Percentiles rank a stretch among this genome's conserved stretches.
These are phyloP conservation scores for Epichloe baconii DNA, from an alignment of 2,329 filamentous ascomycete genomes.

Conservation along the genomic window DNA sequence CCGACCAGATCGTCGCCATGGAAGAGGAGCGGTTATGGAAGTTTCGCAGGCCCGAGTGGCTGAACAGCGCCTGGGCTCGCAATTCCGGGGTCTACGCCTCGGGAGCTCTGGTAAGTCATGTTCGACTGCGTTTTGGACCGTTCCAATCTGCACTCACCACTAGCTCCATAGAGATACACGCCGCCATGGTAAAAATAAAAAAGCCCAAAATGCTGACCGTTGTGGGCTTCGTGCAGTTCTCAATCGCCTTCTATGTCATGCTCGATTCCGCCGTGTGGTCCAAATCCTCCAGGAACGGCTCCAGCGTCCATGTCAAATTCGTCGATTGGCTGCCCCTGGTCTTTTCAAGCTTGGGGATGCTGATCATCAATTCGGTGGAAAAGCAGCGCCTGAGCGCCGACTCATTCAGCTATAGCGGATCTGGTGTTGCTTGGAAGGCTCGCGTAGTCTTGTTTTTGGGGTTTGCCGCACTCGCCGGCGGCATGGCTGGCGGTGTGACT, in stretches of 20 bases:
- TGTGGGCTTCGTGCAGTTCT: constrained; percentile 35
- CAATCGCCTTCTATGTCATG: constrained; percentile 55
- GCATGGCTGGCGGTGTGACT: constrained; percentile 57
- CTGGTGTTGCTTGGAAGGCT: constrained; percentile 55
- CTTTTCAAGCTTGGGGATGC: constrained; percentile 54
- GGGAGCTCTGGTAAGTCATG: constrained; percentile 44
- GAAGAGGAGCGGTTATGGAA: constrained; percentile 56
- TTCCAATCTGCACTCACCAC: too few relatives aligned
- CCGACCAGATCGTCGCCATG: constrained; percentile 25
- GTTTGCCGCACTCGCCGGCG: constrained; percentile 51
- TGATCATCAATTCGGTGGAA: constrained; percentile 59
- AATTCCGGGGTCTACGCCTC: constrained; percentile 50
- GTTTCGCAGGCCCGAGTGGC: constrained; percentile 53
- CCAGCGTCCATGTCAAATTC: constrained; percentile 48
- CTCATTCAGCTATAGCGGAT: constrained; percentile 48
- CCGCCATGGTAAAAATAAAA: background rate
- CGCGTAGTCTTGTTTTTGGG: constrained; percentile 54
- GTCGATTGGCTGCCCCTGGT: constrained; percentile 59
- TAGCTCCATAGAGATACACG: background rate
- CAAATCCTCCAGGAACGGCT: constrained; percentile 45
- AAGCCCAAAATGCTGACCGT: background rate
- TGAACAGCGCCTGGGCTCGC: constrained; percentile 50
- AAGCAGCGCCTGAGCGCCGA: constrained; percentile 52
- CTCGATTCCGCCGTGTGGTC: constrained; percentile 57
- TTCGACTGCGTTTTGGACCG: too few relatives aligned